Evolutionary conservation across 2,329 filamentous ascomycete genomes (phyloP), one percentile per base, ranked within the genome.

Genomic region (Hypocreales sp.): DNA sequence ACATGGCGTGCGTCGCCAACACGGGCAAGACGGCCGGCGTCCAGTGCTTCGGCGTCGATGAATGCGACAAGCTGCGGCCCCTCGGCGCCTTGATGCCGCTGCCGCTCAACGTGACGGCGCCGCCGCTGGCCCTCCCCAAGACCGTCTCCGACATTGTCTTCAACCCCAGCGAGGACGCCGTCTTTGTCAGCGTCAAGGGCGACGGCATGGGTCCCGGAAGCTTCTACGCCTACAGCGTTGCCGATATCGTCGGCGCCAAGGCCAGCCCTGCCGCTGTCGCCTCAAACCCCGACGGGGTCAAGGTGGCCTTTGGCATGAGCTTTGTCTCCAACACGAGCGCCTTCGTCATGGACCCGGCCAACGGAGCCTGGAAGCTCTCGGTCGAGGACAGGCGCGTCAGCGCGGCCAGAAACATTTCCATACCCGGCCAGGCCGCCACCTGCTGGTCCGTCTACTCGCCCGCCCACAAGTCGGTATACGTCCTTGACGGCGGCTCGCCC

Each of bases 141-240:
- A 25, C 29, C 3, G 25, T 24, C 3, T 31, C 29, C n/a, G 20
- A 27, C 20, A 20, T 31, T 8, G 20, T 31, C 19, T 27, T 31
- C 25, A 31, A 31, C 21, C 29, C 29, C 4, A 15, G 15, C 7
- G 19, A 27, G 20, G 21, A 25, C n/a, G 29, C 29, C 8, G n/a
- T 31, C 5, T 27, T 27, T 16, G 29, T 31, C 15, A 27, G 15
- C 21, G 10, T 31, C 25, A 31, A 31, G 29, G 29, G 29, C 13
- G 25, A 27, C 17, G 25, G 29, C 12, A 31, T 4, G 15, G 15
- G 20, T 11, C 13, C 11, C 10, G 29, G 29, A 8, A 27, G 14
- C 14, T 7, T 31, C 8, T 27, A 19, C 17, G 29, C 24, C 12
- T 31, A 27, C 15, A 19, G 9, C 3, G 20, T 31, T n/a, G 10